phyloP scores from a whole-genome alignment of 257 asterid species.

The Solanum ossicruentum region DNA sequence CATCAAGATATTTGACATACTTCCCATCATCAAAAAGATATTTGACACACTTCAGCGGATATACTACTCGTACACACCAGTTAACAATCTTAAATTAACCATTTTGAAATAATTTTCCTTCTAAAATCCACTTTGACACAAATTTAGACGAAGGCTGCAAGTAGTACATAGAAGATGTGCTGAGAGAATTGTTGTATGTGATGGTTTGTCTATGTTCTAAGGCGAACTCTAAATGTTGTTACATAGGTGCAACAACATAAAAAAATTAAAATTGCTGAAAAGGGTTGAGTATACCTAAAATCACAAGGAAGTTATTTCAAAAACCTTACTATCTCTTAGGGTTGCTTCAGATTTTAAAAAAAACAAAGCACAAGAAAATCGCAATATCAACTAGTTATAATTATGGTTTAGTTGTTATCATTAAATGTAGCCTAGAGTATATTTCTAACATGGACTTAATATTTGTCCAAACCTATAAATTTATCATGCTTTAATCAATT shows the following conservation, averaged over 20 bases:
- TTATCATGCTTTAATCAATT: background rate
- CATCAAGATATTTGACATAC: background rate
- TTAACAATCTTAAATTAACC: background rate
- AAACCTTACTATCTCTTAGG: background rate
- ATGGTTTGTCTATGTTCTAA: background rate
- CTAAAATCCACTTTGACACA: background rate
- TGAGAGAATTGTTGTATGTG: background rate
- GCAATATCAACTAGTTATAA: background rate
- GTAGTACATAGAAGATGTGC: background rate
- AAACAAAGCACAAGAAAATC: background rate
- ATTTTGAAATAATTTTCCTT: background rate
- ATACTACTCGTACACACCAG: background rate
- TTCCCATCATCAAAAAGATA: background rate
- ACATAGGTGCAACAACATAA: background rate
- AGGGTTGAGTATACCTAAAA: background rate
- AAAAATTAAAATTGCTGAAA: background rate
- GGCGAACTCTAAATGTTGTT: background rate
- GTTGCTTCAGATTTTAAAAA: background rate
- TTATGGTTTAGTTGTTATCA: background rate
- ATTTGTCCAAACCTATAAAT: background rate
- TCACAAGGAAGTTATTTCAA: background rate
- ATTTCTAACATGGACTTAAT: background rate
- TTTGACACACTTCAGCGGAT: background rate
- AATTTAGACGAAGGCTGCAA: background rate
- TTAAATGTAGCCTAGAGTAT: background rate